A percentile compares a stretch with the other conserved stretches of the same genome.
phyloP scores from a whole-genome alignment of 371 early-diverging fungal species.

The Dichotomocladium elegans region DNA sequence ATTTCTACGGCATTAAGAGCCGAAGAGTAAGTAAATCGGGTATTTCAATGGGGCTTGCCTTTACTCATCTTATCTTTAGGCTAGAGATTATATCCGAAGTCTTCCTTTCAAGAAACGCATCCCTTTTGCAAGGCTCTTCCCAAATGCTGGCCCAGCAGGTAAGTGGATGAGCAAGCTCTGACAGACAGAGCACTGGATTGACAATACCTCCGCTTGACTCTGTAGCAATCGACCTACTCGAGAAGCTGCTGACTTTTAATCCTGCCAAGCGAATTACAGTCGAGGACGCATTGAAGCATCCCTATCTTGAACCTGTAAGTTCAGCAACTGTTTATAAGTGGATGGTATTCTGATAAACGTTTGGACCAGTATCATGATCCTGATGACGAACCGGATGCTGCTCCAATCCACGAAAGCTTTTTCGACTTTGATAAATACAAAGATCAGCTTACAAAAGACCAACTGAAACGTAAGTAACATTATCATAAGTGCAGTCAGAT shows the following conservation, averaged over 20 bases:
- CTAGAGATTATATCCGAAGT: conserved; percentile 88
- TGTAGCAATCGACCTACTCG: conserved; percentile 83
- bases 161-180: conserved; percentile 4
- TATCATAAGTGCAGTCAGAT: not conserved
- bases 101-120: conserved; percentile 88
- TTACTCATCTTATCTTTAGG: too few relatives aligned
- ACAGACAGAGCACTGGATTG: not conserved
- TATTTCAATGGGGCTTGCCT: not conserved
- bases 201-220: not conserved
- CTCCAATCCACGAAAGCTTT: conserved; percentile 75
- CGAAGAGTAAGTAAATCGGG: too few relatives aligned
- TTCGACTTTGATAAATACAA: conserved; percentile 88
- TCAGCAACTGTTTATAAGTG: not conserved
- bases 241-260: conserved; percentile 90
- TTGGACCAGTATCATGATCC: conserved; percentile 85
- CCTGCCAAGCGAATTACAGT: conserved; percentile 92
- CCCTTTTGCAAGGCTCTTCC: conserved; percentile 77
- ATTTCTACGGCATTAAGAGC: conserved; percentile 77
- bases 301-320: conserved; percentile 74
- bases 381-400: conserved; percentile 76
- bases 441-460: conserved; percentile 79
- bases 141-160: conserved; percentile 74
- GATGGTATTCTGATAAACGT: not conserved
- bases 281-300: conserved; percentile 88
- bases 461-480: conserved; percentile 63